phyloP scores from a whole-genome alignment of 768 basidiomycete species.

The Rhodocollybia butyracea region DNA sequence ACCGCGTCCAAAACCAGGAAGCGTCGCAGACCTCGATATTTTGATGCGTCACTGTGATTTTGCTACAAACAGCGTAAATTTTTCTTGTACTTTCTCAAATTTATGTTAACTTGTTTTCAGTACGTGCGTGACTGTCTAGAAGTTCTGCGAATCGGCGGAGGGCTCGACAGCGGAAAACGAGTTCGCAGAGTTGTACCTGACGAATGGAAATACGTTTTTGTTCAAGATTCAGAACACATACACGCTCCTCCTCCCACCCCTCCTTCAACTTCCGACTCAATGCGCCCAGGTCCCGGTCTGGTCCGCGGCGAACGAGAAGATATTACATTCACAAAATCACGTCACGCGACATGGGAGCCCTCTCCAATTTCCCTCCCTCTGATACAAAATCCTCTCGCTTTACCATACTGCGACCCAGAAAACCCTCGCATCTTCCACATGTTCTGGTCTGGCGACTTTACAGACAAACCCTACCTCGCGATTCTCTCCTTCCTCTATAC shows the following conservation, averaged over 20 bases:
- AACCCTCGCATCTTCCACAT: slow-evolving; percentile 93
- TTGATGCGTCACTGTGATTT: slow-evolving; percentile 95
- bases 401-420: slow-evolving; percentile 74
- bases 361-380: slow-evolving; percentile 43
- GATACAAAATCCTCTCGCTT: slow-evolving; percentile 50
- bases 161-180: slow-evolving; percentile 78
- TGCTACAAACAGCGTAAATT: slow-evolving; percentile 53
- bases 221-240: slow-evolving; percentile 41
- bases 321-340: slow-evolving; percentile 38
- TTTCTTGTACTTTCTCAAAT: slow-evolving; percentile 1
- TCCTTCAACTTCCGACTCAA: neutral
- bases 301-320: neutral
- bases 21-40: slow-evolving; percentile 86
- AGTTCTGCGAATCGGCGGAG: slow-evolving; percentile 85
- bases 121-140: slow-evolving; percentile 97
- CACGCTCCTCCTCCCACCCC: neutral
- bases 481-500: slow-evolving; percentile 71
- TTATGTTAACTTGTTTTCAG: slow-evolving; percentile 34
- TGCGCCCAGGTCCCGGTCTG: no score
- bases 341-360: slow-evolving; percentile 59
- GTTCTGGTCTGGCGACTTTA: slow-evolving; percentile 84
- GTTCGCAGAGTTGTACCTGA: slow-evolving; percentile 73
- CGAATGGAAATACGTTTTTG: slow-evolving; percentile 86
- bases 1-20: slow-evolving; percentile 80
- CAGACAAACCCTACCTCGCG: slow-evolving; percentile 74